A percentile compares a stretch with the other conserved stretches of the same genome.
phyloP scores from a whole-genome alignment of 352 stramenopile species.

The Phytophthora citrophthora region DNA sequence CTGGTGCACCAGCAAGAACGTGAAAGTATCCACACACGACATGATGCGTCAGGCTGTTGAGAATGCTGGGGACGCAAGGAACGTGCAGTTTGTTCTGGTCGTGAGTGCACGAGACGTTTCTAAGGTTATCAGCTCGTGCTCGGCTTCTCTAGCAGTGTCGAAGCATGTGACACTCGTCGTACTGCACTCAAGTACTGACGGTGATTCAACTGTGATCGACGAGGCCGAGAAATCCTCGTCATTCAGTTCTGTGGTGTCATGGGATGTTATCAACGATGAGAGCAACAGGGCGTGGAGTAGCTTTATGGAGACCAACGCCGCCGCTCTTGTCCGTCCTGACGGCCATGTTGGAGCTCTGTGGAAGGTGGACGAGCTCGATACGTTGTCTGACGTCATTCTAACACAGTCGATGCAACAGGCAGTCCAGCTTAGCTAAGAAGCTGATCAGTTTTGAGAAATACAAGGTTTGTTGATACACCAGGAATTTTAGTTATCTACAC shows the following conservation, averaged over 20 bases:
- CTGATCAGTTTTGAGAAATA: slow-evolving; percentile 20
- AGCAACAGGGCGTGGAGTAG: slow-evolving; percentile 40
- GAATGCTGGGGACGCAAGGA: slow-evolving; percentile 9
- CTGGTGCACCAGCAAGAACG: slow-evolving; percentile 41
- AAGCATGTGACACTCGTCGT: slow-evolving; percentile 54
- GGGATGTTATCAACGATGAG: slow-evolving; percentile 34
- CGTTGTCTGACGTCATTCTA: slow-evolving; percentile 15
- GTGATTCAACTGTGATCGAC: slow-evolving; percentile 7
- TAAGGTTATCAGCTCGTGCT: slow-evolving; percentile 25
- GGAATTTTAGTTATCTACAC: slow-evolving; percentile 16
- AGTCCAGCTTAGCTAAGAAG: slow-evolving; percentile 36
- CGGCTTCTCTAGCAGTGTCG: slow-evolving; percentile 7
- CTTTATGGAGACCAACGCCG: slow-evolving; percentile 44
- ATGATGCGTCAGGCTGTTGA: slow-evolving; percentile 33
- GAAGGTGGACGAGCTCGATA: slow-evolving; percentile 32
- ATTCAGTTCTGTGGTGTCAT: slow-evolving; percentile 46
- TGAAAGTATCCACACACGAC: slow-evolving; percentile 58
- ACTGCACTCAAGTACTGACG: slow-evolving; percentile 32
- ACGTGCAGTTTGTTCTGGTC: slow-evolving; percentile 67
- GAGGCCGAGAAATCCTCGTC: slow-evolving; percentile 14
- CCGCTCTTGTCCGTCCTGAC: slow-evolving; percentile 79
- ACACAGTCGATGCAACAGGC: slow-evolving; percentile 34
- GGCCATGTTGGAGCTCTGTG: slow-evolving; percentile 80
- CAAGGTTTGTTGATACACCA: slow-evolving; percentile 24
- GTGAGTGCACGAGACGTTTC: slow-evolving; percentile 40